A percentile compares a stretch with the other conserved stretches of the same genome.
Evolutionary conservation across 345 rosid species (phyloP).

Genomic region (Populus euphratica): DNA sequence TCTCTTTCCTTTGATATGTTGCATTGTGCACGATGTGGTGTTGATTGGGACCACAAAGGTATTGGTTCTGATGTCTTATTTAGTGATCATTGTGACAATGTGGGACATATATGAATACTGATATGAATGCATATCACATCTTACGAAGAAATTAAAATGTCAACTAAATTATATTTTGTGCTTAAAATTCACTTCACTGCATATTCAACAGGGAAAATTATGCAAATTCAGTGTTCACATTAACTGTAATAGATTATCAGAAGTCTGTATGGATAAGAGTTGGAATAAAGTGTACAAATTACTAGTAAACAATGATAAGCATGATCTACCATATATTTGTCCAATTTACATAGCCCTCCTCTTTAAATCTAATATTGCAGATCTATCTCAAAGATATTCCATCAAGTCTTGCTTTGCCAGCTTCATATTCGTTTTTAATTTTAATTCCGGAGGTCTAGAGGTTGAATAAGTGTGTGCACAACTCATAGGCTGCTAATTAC

Average conservation of each 20-base stretch:
- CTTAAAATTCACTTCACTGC: background rate
- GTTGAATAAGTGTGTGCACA: background rate
- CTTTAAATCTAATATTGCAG: background rate
- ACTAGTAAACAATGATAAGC: background rate
- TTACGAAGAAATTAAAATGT: background rate
- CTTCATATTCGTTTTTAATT: background rate
- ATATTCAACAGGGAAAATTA: background rate
- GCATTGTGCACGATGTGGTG: conserved; percentile 88
- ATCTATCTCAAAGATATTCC: background rate
- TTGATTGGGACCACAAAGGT: conserved; percentile 99
- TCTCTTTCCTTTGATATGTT: conserved; percentile 98
- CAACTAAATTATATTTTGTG: background rate
- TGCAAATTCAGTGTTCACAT: background rate
- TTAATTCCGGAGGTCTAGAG: background rate
- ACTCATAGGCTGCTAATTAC: background rate
- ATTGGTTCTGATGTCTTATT: conserved; percentile 9
- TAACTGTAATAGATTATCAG: background rate
- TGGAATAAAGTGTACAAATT: background rate
- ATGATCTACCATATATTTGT: background rate
- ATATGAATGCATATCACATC: background rate
- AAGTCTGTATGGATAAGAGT: background rate
- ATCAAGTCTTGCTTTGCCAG: background rate
- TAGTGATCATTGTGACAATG: background rate
- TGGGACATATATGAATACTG: background rate
- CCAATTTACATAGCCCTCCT: background rate